Evolutionary conservation across 352 stramenopile species (phyloP).

Genomic region (Halophytophthora batemanensis): DNA sequence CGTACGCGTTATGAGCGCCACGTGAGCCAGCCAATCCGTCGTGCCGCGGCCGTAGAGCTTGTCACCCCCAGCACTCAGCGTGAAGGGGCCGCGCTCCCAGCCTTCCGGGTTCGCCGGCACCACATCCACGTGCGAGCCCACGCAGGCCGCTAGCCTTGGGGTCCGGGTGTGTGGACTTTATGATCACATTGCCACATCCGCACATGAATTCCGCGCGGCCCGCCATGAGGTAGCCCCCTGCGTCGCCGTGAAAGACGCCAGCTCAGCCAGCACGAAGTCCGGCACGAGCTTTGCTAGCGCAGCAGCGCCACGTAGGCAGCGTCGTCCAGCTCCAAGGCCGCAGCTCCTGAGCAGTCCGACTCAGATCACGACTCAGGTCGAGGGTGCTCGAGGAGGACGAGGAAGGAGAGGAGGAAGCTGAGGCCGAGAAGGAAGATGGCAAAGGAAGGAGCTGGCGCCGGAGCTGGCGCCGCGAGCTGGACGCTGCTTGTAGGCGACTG

Average conservation of each 20-base stretch:
- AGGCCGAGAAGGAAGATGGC: too few relatives aligned
- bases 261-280: constrained; percentile 78
- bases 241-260: constrained; percentile 72
- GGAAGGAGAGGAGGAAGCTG: too few relatives aligned
- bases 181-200: constrained; percentile 87
- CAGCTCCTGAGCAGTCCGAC: too few relatives aligned
- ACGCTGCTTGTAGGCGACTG: too few relatives aligned
- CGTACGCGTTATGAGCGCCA: constrained; percentile 83
- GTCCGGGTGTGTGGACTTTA: constrained; percentile 78
- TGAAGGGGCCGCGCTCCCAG: constrained; percentile 87
- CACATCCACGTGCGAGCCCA: constrained; percentile 90
- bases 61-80: constrained; percentile 84
- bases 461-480: too few relatives aligned
- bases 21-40: constrained; percentile 90
- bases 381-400: too few relatives aligned
- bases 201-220: constrained; percentile 80
- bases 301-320: constrained; percentile 80
- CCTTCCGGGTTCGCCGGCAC: constrained; percentile 87
- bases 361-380: too few relatives aligned
- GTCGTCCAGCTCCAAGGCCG: constrained; percentile 61
- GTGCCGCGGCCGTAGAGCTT: constrained; percentile 90
- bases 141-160: constrained; percentile 54
- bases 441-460: too few relatives aligned
- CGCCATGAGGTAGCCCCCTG: constrained; percentile 71
- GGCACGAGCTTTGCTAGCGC: constrained; percentile 72